phyloP scores from a whole-genome alignment of 2,329 filamentous ascomycete genomes.

The Colletotrichum sublineola region DNA sequence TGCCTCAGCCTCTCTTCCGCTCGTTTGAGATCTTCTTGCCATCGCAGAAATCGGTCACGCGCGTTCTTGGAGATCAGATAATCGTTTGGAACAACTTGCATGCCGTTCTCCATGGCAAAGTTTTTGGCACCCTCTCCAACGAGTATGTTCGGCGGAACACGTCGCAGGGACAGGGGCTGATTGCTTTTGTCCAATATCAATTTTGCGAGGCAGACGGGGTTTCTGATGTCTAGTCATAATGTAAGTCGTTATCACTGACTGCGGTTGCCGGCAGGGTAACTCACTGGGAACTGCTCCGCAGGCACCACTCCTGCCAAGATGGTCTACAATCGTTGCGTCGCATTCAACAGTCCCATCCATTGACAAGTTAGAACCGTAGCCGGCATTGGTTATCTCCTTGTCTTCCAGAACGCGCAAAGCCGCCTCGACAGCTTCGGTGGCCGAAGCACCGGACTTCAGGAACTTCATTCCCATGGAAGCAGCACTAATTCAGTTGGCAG shows the following conservation, averaged over 20 bases:
- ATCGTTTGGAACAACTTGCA: constrained; percentile 80
- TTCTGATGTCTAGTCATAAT: constrained; percentile 79
- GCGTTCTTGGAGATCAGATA: constrained; percentile 84
- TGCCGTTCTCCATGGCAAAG: constrained; percentile 86
- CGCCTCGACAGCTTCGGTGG: constrained; percentile 90
- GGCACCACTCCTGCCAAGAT: constrained; percentile 90
- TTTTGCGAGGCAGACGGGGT: constrained; percentile 90
- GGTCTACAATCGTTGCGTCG: constrained; percentile 93
- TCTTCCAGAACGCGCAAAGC: constrained; percentile 92
- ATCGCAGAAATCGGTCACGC: constrained; percentile 81
- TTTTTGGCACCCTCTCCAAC: constrained; percentile 86
- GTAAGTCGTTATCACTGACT: constrained; percentile 24
- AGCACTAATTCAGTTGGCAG: constrained; percentile 69
- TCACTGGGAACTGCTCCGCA: constrained; percentile 91
- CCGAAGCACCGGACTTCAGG: constrained; percentile 81
- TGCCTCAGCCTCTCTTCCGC: constrained; percentile 64
- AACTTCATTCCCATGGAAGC: constrained; percentile 86
- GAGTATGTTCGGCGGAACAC: constrained; percentile 93
- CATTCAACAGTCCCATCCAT: constrained; percentile 94
- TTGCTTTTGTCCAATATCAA: constrained; percentile 83
- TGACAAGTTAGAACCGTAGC: constrained; percentile 93
- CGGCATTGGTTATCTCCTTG: constrained; percentile 95
- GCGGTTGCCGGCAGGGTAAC: constrained; percentile 51
- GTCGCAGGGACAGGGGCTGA: constrained; percentile 82
- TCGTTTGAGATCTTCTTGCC: constrained; percentile 79